Percentiles rank a stretch among this genome's conserved stretches.
phyloP scores from a whole-genome alignment of 306 rosid genomes.

The Citrullus mucosospermus region DNA sequence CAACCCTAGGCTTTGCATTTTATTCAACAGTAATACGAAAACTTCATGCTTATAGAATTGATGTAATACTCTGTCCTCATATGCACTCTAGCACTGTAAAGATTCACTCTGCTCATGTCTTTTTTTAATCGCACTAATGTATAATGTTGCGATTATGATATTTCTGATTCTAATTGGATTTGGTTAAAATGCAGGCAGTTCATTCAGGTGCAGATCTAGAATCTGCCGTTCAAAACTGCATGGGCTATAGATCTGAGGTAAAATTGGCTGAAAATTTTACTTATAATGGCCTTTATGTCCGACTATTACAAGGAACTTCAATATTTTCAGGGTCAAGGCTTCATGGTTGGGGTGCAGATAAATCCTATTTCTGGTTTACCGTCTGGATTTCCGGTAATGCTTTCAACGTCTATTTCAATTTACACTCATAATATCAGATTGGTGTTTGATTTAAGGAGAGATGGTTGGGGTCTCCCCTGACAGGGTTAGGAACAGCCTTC shows the following conservation, averaged over 20 bases:
- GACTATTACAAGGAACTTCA: conserved; percentile 7
- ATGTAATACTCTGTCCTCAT: not conserved
- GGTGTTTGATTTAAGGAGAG: not conserved
- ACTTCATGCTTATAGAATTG: not conserved
- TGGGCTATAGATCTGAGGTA: conserved; percentile 91
- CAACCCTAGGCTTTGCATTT: conserved; percentile 1
- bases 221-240: conserved; percentile 71
- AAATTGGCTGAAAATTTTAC: conserved; percentile 8
- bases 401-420: conserved; percentile 14
- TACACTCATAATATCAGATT: not conserved
- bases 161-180: not conserved
- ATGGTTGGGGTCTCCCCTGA: no score
- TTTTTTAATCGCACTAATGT: no score
- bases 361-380: conserved; percentile 92
- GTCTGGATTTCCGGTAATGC: conserved; percentile 60
- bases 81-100: not conserved
- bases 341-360: conserved; percentile 96
- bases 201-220: conserved; percentile 99
- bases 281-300: conserved; percentile 11
- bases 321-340: conserved; percentile 86
- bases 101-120: not conserved
- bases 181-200: conserved; percentile 59
- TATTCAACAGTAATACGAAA: not conserved
- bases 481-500: no score
- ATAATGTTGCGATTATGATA: not conserved